Percentiles rank a stretch among this genome's conserved stretches.
phyloP scores from a whole-genome alignment of 495 filamentous ascomycete genomes.

The Neurospora sublineolata region DNA sequence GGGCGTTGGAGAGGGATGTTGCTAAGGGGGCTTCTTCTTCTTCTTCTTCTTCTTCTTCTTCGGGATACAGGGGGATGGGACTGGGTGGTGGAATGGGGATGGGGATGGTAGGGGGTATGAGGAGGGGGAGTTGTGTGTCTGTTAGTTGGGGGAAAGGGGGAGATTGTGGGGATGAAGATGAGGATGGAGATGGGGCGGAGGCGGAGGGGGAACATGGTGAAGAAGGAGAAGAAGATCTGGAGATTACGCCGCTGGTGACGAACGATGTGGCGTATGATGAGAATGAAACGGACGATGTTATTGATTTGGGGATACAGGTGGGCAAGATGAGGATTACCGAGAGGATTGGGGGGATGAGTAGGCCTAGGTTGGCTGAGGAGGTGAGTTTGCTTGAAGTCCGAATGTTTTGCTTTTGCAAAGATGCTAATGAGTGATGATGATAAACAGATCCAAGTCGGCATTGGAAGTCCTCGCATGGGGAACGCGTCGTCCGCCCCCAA shows the following conservation, averaged over 20 bases:
- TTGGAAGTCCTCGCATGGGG: constrained; percentile 2
- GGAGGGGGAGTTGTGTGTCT: background rate
- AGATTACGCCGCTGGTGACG: constrained; percentile 43
- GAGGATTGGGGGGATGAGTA: constrained; percentile 49
- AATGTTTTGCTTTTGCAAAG: background rate
- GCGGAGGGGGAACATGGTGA: constrained; percentile 35
- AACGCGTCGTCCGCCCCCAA: background rate
- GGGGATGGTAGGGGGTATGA: background rate
- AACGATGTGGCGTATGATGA: constrained; percentile 55
- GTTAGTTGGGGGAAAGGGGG: background rate
- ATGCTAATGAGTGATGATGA: background rate
- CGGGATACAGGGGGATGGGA: background rate
- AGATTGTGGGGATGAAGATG: background rate
- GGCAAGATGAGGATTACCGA: constrained; percentile 64
- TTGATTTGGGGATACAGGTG: constrained; percentile 58
- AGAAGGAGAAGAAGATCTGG: constrained; percentile 38
- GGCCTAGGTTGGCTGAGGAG: constrained; percentile 55
- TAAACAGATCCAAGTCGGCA: constrained; percentile 17
- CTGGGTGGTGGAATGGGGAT: background rate
- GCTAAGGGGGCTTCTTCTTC: constrained; percentile 20
- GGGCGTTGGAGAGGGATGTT: constrained; percentile 46
- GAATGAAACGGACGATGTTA: constrained; percentile 46
- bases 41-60: background rate
- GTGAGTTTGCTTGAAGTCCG: constrained; percentile 23
- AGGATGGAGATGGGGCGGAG: constrained; percentile 12